Base-by-base conservation (phyloP, 352 stramenopile genomes). In the Plasmopara halstedii region DNA sequence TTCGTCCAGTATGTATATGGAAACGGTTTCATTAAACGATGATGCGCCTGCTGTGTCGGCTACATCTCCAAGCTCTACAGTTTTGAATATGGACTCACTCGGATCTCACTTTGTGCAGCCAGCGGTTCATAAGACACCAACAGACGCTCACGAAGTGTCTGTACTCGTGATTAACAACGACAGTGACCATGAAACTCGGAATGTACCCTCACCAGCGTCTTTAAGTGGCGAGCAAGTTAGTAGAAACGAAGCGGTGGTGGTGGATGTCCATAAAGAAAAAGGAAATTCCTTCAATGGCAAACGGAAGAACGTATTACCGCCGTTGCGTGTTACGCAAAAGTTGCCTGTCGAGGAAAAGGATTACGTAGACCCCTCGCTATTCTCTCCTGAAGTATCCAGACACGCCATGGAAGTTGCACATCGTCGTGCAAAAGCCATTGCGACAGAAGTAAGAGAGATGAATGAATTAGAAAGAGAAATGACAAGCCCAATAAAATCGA, bases 401-500 rank as follows among this genome's bases (percentile, higher is more conserved):
- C 79, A 89, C 36, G 78, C 79, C 8, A 82, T 93, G 53, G 82
- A 93, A 23, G 65, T 90, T n/a, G 82, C 82, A 0, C 78, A 88
- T 53, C 71, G 82, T 17, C 76, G 82, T 21, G 82, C 82, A 6
- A 81, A 84, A 45, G 67, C 54, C 2, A 61, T 93, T 27, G 79
- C 85, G 10, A 70, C 59, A 14, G 82, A 93, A 47, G 58, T 93
- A 17, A 83, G 86, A 46, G 79, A 93, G 39, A 61, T 89, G 39
- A 46, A 55, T 4, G 59, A 74, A 17, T 50, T 89, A 10, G 78
- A 89, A 10, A 46, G 37, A 19, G 56, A 66, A 19, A 18, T 54
- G 13, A 26, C 15, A 27, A 23, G 43, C 5, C 10, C 49, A 0
- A 31, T 26, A 8, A 73, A 51, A 27, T 32, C 58, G 14, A 82